Percentiles rank a stretch among this genome's conserved stretches.
Evolutionary conservation across 106 monocot species (phyloP).

Genomic region (Allium cepa): DNA sequence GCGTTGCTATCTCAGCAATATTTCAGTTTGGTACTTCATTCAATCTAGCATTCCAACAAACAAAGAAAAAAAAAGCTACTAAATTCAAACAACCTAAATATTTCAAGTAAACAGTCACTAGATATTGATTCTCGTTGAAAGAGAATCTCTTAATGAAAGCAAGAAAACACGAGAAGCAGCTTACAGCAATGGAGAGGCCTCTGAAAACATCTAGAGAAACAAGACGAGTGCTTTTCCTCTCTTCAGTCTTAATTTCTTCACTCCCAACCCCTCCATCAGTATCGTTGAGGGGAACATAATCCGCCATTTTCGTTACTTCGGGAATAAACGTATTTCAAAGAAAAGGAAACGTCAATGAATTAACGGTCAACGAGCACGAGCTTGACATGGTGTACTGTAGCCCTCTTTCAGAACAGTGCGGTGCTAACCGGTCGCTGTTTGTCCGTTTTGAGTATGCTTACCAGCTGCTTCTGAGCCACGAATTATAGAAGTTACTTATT

Average conservation of each 20-base stretch:
- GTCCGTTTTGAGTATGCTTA: no score
- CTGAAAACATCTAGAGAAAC: constrained; percentile 49
- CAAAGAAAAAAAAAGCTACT: neutral
- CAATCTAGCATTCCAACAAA: neutral
- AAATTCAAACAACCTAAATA: neutral
- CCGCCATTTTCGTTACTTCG: constrained; percentile 26
- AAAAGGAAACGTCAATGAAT: neutral
- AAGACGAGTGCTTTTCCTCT: constrained; percentile 11
- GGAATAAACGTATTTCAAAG: neutral
- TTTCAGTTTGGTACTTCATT: neutral
- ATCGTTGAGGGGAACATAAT: constrained; percentile 27
- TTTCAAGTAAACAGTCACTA: neutral
- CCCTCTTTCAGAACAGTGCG: no score
- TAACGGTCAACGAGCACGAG: no score
- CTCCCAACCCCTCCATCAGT: constrained; percentile 7
- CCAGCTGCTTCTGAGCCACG: no score
- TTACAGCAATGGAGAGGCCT: constrained; percentile 47
- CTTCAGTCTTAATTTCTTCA: neutral
- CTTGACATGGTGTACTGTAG: no score
- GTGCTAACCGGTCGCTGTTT: no score
- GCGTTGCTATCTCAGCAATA: neutral
- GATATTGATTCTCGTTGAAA: neutral
- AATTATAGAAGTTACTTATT: no score
- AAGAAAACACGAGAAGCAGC: constrained; percentile 5
- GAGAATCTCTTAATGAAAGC: no score